Percentiles rank a stretch among this genome's conserved stretches.
phyloP scores from a whole-genome alignment of 2,329 filamentous ascomycete species.

The Diaporthe helianthi region DNA sequence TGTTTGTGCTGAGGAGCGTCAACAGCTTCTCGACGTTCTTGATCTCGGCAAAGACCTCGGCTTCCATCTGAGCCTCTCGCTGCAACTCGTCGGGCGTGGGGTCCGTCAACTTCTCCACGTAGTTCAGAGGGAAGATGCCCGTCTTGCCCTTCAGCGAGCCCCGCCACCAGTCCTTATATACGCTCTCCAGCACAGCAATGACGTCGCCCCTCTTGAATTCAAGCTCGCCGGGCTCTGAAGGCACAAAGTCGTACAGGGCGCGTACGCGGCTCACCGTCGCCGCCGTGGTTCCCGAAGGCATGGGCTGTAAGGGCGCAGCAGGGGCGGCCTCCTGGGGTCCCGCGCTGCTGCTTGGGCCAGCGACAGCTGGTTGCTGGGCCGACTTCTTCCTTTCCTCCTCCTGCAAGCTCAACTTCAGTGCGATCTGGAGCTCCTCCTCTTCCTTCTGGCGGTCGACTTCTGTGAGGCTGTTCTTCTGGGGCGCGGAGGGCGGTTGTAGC shows the following conservation, averaged over 20 bases:
- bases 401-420: conserved; percentile 88
- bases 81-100: conserved; percentile 94
- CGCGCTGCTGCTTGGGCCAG: conserved; percentile 43
- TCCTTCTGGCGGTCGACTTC: conserved; percentile 91
- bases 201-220: conserved; percentile 97
- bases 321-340: conserved; percentile 49
- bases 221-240: conserved; percentile 91
- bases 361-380: conserved; percentile 46
- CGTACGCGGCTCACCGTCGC: conserved; percentile 95
- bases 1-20: conserved; percentile 86
- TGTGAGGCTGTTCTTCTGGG: conserved; percentile 90
- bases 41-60: conserved; percentile 70
- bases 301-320: conserved; percentile 59
- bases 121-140: conserved; percentile 97
- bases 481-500: conserved; percentile 88
- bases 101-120: conserved; percentile 96
- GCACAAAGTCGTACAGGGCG: conserved; percentile 92
- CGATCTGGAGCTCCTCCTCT: conserved; percentile 97
- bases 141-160: conserved; percentile 93
- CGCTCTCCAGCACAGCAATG: conserved; percentile 95
- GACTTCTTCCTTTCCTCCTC: conserved; percentile 73
- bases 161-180: conserved; percentile 99
- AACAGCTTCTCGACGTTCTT: conserved; percentile 75
- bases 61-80: conserved; percentile 94
- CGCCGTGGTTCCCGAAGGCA: conserved; percentile 86